phyloP scores from a whole-genome alignment of 352 stramenopile species.

The Plasmopara muralis region DNA sequence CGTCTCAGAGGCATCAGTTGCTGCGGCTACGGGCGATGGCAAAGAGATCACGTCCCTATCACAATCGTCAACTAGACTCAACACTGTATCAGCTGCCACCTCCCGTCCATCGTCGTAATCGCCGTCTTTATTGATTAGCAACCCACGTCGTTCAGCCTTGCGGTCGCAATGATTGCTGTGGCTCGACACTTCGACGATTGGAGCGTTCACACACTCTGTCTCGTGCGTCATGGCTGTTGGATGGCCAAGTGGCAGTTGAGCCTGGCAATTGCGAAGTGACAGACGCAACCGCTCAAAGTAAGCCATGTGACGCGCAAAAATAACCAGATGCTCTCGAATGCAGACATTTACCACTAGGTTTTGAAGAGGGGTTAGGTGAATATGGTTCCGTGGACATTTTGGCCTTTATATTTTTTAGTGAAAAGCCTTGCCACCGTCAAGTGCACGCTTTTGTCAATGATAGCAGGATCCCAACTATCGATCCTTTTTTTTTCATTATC shows the following conservation, averaged over 20 bases:
- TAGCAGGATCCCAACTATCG: no score
- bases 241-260: slow-evolving; percentile 1
- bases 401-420: no score
- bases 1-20: slow-evolving; percentile 14
- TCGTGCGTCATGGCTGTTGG: slow-evolving; percentile 19
- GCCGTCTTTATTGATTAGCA: background rate
- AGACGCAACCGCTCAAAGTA: slow-evolving; percentile 3
- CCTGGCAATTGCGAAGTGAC: slow-evolving; percentile 19
- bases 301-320: slow-evolving; percentile 15
- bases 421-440: no score
- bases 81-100: slow-evolving; percentile 1
- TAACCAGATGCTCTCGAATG: slow-evolving; percentile 20
- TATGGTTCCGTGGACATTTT: no score
- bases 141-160: slow-evolving; percentile 16
- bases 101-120: slow-evolving; percentile 6
- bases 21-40: slow-evolving; percentile 25
- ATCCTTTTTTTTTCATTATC: no score
- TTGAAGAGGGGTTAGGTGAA: no score
- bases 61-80: slow-evolving; percentile 6
- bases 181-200: slow-evolving; percentile 13
- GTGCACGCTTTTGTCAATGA: no score
- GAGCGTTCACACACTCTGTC: slow-evolving; percentile 11
- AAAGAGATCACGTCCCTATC: slow-evolving; percentile 32
- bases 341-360: no score
- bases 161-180: slow-evolving; percentile 15